Evolutionary conservation across 306 rosid genomes (phyloP), one percentile per base, ranked within the genome.

Genomic region (Vigna radiata): DNA sequence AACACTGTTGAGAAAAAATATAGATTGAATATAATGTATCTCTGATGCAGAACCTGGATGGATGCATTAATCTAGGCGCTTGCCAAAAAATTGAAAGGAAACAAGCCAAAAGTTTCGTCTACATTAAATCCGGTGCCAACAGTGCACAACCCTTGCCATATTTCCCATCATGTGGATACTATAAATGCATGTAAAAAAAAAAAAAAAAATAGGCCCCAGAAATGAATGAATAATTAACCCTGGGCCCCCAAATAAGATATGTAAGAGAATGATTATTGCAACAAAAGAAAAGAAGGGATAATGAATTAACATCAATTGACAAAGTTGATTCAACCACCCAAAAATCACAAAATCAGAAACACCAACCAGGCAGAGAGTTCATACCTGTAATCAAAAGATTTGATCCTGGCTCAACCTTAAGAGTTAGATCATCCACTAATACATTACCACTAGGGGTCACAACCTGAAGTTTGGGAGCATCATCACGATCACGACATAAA

Each of bases 301-400:
- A 23, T 43, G 49, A 56, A 43, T 17, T 54, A 25, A 43, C 17
- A 60, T 58, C 61, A 69, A 59, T 47, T 46, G 9, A 15, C 41
- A 55, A 56, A 55, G 56, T 9, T 56, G 55, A 23, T 43, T 27
- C 23, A 59, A 73, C 46, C 68, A 21, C 14, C 33, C 19, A 16
- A 79, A 62, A 16, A 68, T 55, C 43, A 7, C 41, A 23, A 54
- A 33, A 29, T 46, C 8, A 58, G 66, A 21, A 33, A 56, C 29
- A 27, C 44, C 29, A 44, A 58, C 41, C 16, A 46, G 27, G 59
- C 58, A 10, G 27, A 65, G 67, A 66, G 39, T 44, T 66, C 6
- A 2, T n/a, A 92, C 97, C 97, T 88, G 97, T 92, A 73, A 92
- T 92, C 86, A 92, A 83, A 63, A 90, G 92, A 85, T 92, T 92